phyloP scores from a whole-genome alignment of 164 flowering plant species.

The Buxus sempervirens region DNA sequence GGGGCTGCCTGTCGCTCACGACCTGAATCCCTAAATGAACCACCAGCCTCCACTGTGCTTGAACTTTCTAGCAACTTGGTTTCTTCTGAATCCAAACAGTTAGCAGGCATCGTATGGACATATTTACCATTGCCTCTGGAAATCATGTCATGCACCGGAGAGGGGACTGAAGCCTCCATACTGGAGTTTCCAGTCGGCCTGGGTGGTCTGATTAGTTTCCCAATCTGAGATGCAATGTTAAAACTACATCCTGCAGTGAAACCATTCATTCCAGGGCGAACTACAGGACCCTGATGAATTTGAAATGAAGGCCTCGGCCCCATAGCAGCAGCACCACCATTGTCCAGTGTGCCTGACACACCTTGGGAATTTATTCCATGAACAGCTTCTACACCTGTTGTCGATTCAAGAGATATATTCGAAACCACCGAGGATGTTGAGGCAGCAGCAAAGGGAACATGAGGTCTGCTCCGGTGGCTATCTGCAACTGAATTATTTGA shows the following conservation, averaged over 20 bases:
- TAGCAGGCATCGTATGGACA: slow-evolving; percentile 11
- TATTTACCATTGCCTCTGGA: slow-evolving; percentile 24
- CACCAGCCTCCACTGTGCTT: slow-evolving; percentile 16
- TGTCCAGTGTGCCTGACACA: slow-evolving; percentile 15
- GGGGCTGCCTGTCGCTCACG: slow-evolving; percentile 10
- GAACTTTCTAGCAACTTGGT: slow-evolving; percentile 15
- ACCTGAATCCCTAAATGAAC: slow-evolving; percentile 13
- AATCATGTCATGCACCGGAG: slow-evolving; percentile 21
- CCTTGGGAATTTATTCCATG: slow-evolving; percentile 24
- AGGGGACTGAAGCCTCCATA: slow-evolving; percentile 18
- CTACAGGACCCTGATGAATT: slow-evolving; percentile 22
- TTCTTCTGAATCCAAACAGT: slow-evolving; percentile 16
- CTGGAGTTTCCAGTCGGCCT: slow-evolving; percentile 16
- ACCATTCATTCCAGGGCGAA: slow-evolving; percentile 28
- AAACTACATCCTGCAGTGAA: slow-evolving; percentile 21
- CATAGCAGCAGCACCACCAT: slow-evolving; percentile 12
- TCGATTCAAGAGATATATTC: slow-evolving; percentile 17
- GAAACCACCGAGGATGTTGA: slow-evolving; percentile 15
- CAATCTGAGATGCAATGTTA: slow-evolving; percentile 23
- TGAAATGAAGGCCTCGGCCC: slow-evolving; percentile 24
- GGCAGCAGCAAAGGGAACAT: slow-evolving; percentile 13
- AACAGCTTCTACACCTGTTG: slow-evolving; percentile 11
- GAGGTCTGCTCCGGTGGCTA: slow-evolving; percentile 18
- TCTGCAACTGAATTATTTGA: slow-evolving; percentile 11
- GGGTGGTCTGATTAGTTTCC: slow-evolving; percentile 11